phyloP scores from a whole-genome alignment of 1,284 basidiomycete genomes.

The Rhodofomes roseus region DNA sequence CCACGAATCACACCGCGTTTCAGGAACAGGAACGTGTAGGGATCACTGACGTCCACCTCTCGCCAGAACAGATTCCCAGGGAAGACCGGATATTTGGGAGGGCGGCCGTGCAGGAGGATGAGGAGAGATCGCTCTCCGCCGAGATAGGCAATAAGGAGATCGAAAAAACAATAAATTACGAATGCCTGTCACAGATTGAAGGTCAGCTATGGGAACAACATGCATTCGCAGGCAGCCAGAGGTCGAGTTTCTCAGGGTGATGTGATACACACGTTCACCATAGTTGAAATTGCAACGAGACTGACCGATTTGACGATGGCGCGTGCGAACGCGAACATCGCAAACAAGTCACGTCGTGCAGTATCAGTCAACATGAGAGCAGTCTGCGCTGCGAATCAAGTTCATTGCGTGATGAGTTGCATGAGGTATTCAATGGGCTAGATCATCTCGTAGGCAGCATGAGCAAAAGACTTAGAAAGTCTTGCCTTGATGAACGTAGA shows the following conservation, averaged over 20 bases:
- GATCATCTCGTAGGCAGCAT: no score
- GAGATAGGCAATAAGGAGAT: conserved; percentile 80
- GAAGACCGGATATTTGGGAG: conserved; percentile 84
- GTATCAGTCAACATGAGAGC: no score
- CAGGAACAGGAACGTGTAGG: conserved; percentile 90
- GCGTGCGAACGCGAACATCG: no score
- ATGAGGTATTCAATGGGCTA: no score
- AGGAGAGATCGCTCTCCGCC: conserved; percentile 93
- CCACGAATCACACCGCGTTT: conserved; percentile 93
- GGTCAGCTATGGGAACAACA: background rate
- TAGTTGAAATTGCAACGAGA: no score
- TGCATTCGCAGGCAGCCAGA: background rate
- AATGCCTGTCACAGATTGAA: conserved; percentile 62
- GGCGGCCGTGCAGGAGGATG: conserved; percentile 86
- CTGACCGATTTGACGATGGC: no score
- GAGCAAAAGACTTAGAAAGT: no score
- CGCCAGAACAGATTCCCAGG: conserved; percentile 76
- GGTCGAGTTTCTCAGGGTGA: background rate
- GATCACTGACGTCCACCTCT: conserved; percentile 89
- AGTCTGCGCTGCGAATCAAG: no score
- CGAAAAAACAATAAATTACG: conserved; percentile 93
- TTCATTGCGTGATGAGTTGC: no score
- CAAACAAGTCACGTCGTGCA: no score
- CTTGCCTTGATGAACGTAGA: no score
- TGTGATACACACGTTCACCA: background rate